Base-by-base conservation (phyloP, 352 stramenopile genomes). In the Globisporangium middletonii region DNA sequence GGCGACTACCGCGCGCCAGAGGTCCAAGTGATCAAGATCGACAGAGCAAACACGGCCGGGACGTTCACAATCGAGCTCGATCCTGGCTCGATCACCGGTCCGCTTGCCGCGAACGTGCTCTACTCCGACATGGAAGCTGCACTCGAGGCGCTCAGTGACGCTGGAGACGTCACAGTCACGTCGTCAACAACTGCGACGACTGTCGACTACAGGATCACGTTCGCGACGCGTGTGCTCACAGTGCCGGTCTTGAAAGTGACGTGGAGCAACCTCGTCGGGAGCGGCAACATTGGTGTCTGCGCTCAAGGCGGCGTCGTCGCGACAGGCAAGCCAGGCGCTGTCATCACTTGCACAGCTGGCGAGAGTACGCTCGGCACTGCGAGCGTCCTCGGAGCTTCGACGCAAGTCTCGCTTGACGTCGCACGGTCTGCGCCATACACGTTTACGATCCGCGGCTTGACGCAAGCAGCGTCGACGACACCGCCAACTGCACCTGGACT, bases 1-100 rank as follows among this genome's bases (percentile, higher is more conserved):
- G 71, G 59, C 11, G 57, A 62, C 19, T 89, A 88, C n/a, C 77
- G 78, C 0, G 59, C 52, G 0, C 63, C 55, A 2, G 79, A 90
- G 41, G 69, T 92, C 0, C 92, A 98, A 60, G 72, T 90, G 7
- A 68, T 97, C 28, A 96, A 96, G 64, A 77, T 97, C 9, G 75
- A 79, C n/a, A 70, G 62, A 9, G 64, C 69, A 2, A 89, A 89
- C 30, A 88, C 86, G 1, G 86, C 72, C 33, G 90, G 91, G 4
- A 86, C 76, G 33, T 98, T 97, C 53, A 94, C 74, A 23, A 54
- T 97, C 7, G 62, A 71, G 47, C 67, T 96, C 7, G 80, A 82
- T 18, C 50, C 27, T 4, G 68, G 60, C 5, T 57, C 69, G 19
- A 50, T 71, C 4, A 93, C 85, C 0, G 81, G 85, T 0, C 75